These are phyloP conservation scores for Penicillium maclennaniae DNA, from an alignment of 495 filamentous ascomycete species.

Conservation along the genomic window DNA sequence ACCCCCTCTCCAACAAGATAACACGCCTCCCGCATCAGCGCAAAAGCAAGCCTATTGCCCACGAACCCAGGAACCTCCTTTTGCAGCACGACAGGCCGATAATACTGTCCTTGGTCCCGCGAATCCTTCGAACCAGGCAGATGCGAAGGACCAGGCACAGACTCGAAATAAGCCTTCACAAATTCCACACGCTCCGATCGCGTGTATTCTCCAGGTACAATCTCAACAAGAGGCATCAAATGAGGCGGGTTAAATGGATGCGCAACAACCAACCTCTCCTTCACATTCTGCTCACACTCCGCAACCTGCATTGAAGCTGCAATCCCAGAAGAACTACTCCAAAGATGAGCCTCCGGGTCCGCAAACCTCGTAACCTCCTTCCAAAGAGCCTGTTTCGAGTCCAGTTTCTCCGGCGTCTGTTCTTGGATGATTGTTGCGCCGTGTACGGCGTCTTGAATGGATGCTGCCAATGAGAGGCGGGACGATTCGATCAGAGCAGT, in stretches of 20 bases:
- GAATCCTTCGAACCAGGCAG: neutral
- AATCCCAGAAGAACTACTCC: constrained; percentile 57
- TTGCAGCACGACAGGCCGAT: constrained; percentile 47
- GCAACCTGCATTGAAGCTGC: constrained; percentile 44
- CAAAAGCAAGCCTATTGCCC: constrained; percentile 48
- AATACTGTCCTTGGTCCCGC: constrained; percentile 4
- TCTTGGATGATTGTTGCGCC: constrained; percentile 54
- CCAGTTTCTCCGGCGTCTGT: constrained; percentile 51
- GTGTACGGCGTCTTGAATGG: constrained; percentile 39
- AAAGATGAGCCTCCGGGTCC: constrained; percentile 41
- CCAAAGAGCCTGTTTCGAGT: constrained; percentile 53
- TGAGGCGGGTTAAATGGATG: constrained; percentile 65
- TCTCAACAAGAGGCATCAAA: constrained; percentile 59
- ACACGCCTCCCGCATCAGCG: constrained; percentile 44
- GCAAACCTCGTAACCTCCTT: constrained; percentile 40
- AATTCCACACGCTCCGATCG: constrained; percentile 32
- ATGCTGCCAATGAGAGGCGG: constrained; percentile 33
- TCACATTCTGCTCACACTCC: constrained; percentile 32
- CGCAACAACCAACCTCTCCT: constrained; percentile 47
- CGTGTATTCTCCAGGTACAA: constrained; percentile 49
- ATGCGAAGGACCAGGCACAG: constrained; percentile 34
- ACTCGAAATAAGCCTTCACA: constrained; percentile 47
- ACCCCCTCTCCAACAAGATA: constrained; percentile 46
- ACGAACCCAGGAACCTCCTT: constrained; percentile 54
- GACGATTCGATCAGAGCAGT: constrained; percentile 19